phyloP scores from a whole-genome alignment of 345 rosid genomes.

The Bruguiera sexangula region DNA sequence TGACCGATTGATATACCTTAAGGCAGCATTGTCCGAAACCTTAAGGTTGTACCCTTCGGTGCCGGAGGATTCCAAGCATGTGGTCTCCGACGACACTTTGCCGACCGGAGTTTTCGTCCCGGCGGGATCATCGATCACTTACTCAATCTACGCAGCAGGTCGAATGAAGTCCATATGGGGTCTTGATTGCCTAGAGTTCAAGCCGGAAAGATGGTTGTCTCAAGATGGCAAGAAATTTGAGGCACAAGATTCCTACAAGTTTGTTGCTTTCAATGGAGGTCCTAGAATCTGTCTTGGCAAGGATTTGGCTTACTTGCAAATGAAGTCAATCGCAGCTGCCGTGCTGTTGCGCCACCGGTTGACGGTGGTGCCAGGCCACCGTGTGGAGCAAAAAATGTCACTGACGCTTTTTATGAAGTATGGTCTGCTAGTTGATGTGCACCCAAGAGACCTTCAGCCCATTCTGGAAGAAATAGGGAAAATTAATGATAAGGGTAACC shows the following conservation, averaged over 20 bases:
- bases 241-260: conserved; percentile 26
- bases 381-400: conserved; percentile 54
- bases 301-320: conserved; percentile 44
- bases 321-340: conserved; percentile 47
- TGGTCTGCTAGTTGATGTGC: conserved; percentile 39
- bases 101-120: conserved; percentile 36
- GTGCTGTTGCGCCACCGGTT: conserved; percentile 41
- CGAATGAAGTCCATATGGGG: conserved; percentile 46
- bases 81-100: conserved; percentile 36
- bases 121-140: conserved; percentile 44
- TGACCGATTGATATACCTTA: conserved; percentile 38
- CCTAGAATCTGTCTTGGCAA: conserved; percentile 53
- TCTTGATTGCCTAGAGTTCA: conserved; percentile 42
- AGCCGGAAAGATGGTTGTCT: conserved; percentile 46
- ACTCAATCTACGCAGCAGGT: conserved; percentile 40
- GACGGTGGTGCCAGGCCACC: conserved; percentile 36
- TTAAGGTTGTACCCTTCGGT: conserved; percentile 47
- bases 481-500: neutral
- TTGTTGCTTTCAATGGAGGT: conserved; percentile 46
- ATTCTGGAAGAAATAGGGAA: conserved; percentile 15
- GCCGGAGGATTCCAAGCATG: conserved; percentile 50
- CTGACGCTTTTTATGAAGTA: conserved; percentile 50
- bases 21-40: conserved; percentile 49
- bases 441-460: conserved; percentile 35
- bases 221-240: conserved; percentile 23